Conservation (phyloP, 1,284 basidiomycete genomes). For the Fomitopsis betulina region DNA sequence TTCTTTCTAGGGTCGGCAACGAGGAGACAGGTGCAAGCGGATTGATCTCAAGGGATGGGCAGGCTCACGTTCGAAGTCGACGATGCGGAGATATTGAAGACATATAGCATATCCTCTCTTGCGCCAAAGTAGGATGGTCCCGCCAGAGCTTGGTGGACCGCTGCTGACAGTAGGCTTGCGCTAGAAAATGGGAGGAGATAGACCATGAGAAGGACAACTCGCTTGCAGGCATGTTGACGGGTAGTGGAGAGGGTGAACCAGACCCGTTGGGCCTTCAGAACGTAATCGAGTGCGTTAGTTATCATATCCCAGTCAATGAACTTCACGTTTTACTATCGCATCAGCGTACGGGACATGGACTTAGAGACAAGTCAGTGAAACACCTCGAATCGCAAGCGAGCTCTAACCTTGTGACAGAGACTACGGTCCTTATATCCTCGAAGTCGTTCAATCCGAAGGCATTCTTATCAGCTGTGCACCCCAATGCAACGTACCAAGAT, state of each 20-base stretch:
- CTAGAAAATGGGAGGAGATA: slow-evolving; percentile 76
- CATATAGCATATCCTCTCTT: slow-evolving; percentile 68
- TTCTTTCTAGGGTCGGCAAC: neutral
- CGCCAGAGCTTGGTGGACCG: too few species aligned
- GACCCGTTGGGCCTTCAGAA: slow-evolving; percentile 69
- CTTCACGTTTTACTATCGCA: slow-evolving; percentile 2
- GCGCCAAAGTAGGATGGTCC: slow-evolving; percentile 49
- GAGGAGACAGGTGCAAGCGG: neutral
- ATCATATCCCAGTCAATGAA: slow-evolving; percentile 5
- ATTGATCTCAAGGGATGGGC: slow-evolving; percentile 27
- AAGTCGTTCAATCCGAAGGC: slow-evolving; percentile 96
- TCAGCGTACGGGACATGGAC: slow-evolving; percentile 63
- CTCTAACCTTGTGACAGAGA: slow-evolving; percentile 42
- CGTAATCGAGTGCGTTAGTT: slow-evolving; percentile 51
- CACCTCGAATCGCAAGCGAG: neutral
- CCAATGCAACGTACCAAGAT: slow-evolving; percentile 94
- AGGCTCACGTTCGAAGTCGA: slow-evolving; percentile 65
- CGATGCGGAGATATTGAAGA: slow-evolving; percentile 69
- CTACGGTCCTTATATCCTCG: slow-evolving; percentile 78
- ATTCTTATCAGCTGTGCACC: slow-evolving; percentile 90
- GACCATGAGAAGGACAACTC: slow-evolving; percentile 74
- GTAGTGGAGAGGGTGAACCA: slow-evolving; percentile 48
- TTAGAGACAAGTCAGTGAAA: slow-evolving; percentile 62
- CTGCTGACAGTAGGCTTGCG: neutral
- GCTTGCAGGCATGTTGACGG: slow-evolving; percentile 54